Evolutionary conservation across 2,329 filamentous ascomycete genomes (phyloP), one percentile per base, ranked within the genome.

Genomic region (Aspergillus proliferans): DNA sequence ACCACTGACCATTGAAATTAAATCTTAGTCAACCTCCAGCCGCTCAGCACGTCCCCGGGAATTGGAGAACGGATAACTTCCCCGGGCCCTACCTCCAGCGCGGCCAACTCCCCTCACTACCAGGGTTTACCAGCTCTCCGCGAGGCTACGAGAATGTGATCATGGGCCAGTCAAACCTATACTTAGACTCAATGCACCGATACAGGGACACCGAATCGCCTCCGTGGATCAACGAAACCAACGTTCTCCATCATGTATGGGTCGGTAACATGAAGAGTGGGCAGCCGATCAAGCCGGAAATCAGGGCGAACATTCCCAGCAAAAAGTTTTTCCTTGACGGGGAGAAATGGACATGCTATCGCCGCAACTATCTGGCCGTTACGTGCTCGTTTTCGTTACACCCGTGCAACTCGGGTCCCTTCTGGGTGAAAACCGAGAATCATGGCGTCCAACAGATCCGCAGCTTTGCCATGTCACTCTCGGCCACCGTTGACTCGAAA

Each of bases 331-430:
- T 95, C 65, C 74, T 84, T 33, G 80, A 79, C 3, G 90, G 94
- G 48, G 78, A 81, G 15, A 88, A 91, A 59, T 95, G 89, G 89
- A 95, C 90, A 0, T 95, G 90, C 71, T 95, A 95, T 65, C 80
- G 90, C 30, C 80, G 91, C 40, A 95, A 95, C 66, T 95, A 95
- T 70, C 93, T 95, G 65, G 85, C 87, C 0, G 89, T 93, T 47
- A 82, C 85, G 46, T 92, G 88, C 66, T 88, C 86, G 3, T 95
- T 85, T 69, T 79, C 79, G 10, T 72, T 95, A 21, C 76, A 77
- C 38, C 87, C 86, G 70, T 84, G 72, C 75, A 75, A 63, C 65
- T 59, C 47, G 68, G 72, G 48, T 74, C 80, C 82, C 22, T 70
- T 85, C 1, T 86, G 81, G 59, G 68, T 85, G 46, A 77, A 78